A percentile compares a stretch with the other conserved stretches of the same genome.
Evolutionary conservation across 495 filamentous ascomycete genomes (phyloP).

Genomic region (Penicillium egyptiacum): DNA sequence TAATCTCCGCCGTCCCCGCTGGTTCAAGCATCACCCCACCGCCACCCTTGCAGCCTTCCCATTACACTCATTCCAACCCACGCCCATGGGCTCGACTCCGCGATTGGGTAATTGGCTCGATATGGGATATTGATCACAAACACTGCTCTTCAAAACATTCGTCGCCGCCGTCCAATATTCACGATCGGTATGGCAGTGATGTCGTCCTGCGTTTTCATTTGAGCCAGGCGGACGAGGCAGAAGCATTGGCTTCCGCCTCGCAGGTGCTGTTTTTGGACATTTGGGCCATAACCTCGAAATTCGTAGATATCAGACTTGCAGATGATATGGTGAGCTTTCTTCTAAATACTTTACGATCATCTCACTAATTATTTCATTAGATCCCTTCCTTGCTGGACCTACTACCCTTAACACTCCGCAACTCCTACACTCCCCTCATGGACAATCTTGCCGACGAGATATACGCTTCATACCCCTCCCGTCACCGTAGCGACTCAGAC

Average conservation of each 20-base stretch:
- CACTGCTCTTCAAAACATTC: slow-evolving; percentile 21
- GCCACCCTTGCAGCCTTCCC: slow-evolving; percentile 39
- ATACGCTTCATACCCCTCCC: slow-evolving; percentile 68
- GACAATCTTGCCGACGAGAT: slow-evolving; percentile 77
- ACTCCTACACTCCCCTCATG: slow-evolving; percentile 72
- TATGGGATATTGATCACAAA: slow-evolving; percentile 55
- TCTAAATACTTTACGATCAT: not conserved
- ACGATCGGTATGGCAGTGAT: slow-evolving; percentile 72
- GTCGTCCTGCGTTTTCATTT: slow-evolving; percentile 88
- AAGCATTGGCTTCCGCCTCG: slow-evolving; percentile 68
- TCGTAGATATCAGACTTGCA: slow-evolving; percentile 82
- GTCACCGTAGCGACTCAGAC: slow-evolving; percentile 29
- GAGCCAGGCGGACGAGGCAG: slow-evolving; percentile 65
- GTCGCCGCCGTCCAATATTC: slow-evolving; percentile 48
- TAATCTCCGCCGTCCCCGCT: slow-evolving; percentile 41
- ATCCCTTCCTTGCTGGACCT: slow-evolving; percentile 78
- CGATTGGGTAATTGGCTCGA: slow-evolving; percentile 60
- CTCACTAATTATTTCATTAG: slow-evolving; percentile 23
- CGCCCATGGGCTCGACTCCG: slow-evolving; percentile 56
- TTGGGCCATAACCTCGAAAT: slow-evolving; percentile 80
- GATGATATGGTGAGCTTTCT: slow-evolving; percentile 65
- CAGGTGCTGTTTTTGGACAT: slow-evolving; percentile 81
- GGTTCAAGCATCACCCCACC: slow-evolving; percentile 45
- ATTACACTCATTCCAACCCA: slow-evolving; percentile 33
- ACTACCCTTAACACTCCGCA: slow-evolving; percentile 72